A percentile compares a stretch with the other conserved stretches of the same genome.
phyloP scores from a whole-genome alignment of 768 basidiomycete genomes.

The Galerina marginata region DNA sequence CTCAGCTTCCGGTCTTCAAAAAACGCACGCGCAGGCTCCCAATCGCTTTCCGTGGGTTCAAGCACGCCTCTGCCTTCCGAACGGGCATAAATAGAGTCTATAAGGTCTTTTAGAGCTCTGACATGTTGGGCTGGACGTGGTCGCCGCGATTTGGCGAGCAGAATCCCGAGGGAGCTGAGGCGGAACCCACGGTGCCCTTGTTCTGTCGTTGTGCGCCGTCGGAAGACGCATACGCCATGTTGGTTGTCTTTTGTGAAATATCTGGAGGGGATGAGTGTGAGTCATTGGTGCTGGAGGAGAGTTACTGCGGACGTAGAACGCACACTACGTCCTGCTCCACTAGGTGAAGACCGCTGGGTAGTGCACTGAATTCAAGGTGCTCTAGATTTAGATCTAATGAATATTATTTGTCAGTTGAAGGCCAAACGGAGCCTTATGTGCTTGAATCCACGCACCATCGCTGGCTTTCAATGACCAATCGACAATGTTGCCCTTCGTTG shows the following conservation, averaged over 20 bases:
- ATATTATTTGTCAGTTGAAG: background rate
- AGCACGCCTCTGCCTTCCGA: constrained; percentile 52
- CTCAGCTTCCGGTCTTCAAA: constrained; percentile 68
- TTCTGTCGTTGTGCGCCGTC: constrained; percentile 69
- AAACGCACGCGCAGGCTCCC: constrained; percentile 65
- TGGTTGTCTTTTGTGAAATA: constrained; percentile 76
- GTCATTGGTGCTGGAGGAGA: background rate
- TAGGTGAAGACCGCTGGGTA: constrained; percentile 83
- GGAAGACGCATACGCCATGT: constrained; percentile 78
- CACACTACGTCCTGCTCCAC: constrained; percentile 83
- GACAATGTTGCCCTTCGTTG: constrained; percentile 77
- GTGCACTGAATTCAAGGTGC: constrained; percentile 77
- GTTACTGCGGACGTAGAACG: constrained; percentile 29
- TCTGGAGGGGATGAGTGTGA: constrained; percentile 37
- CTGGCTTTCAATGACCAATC: constrained; percentile 80
- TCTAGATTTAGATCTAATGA: constrained; percentile 65
- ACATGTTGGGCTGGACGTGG: constrained; percentile 82
- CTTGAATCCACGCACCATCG: constrained; percentile 52
- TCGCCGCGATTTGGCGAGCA: constrained; percentile 66
- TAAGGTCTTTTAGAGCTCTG: constrained; percentile 63
- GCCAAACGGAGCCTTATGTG: background rate
- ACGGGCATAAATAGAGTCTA: constrained; percentile 56
- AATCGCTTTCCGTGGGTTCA: constrained; percentile 60
- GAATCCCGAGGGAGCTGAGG: constrained; percentile 77
- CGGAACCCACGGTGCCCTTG: constrained; percentile 80